Base-by-base conservation (phyloP, 2,329 filamentous ascomycete genomes). In the Diaporthe amygdali region DNA sequence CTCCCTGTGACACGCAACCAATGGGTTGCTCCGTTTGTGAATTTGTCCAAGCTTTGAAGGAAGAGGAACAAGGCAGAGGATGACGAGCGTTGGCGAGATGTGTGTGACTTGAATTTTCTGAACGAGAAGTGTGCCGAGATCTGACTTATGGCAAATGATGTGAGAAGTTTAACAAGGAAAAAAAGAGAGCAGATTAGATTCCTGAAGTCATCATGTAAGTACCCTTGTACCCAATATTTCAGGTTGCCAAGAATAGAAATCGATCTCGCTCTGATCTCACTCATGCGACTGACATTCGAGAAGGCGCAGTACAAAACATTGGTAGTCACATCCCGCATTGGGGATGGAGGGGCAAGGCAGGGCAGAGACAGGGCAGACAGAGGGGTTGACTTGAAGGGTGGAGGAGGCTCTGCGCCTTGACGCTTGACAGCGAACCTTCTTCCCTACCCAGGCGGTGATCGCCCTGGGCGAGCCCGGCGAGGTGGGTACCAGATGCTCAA, bases 201-300 rank as follows among this genome's bases (percentile, higher is more conserved):
- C n/a, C n/a, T n/a, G n/a, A n/a, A n/a, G n/a, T n/a, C n/a, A n/a
- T n/a, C n/a, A n/a, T n/a, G n/a, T n/a, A n/a, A n/a, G n/a, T n/a
- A n/a, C n/a, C n/a, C n/a, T n/a, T n/a, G n/a, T n/a, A 20, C n/a
- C n/a, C 6, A 32, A 22, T 37, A 22, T 46, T 32, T 32, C 27
- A 6, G 47, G 59, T 64, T 64, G 59, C 59, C 59, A 47, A 64
- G 41, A 49, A 49, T 64, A 64, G 59, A 64, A 64, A 47, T 34
- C 59, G 59, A 64, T 64, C 44, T 47, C 7, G 44, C 14, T 64
- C 39, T 64, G 44, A 64, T 64, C 59, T 49, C 41, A 47, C 41
- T 27, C n/a, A 59, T 59, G 55, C 55, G 37, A 59, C 30, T 59
- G 37, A 59, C 55, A 25, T 59, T 30, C 34, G 37, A 44, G 37